Base-by-base conservation (phyloP, 2,329 filamentous ascomycete species). In the Microdochium bolleyi region DNA sequence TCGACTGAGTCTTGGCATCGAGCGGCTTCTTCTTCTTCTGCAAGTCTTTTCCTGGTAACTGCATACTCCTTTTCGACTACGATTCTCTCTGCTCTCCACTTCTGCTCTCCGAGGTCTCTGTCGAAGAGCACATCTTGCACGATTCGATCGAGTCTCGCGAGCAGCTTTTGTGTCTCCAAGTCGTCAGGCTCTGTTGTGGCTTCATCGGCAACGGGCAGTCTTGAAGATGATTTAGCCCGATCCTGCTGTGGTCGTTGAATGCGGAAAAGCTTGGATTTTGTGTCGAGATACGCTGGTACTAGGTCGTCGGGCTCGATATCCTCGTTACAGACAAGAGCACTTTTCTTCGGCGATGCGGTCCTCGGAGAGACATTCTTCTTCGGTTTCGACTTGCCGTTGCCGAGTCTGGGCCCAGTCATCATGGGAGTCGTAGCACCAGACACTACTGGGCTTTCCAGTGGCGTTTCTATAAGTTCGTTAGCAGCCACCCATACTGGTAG, bases 111-210 rank as follows among this genome's bases (percentile, higher is more conserved):
- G 32, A 79, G 67, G 48, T 77, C 74, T 53, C 77, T 79, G 63
- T 92, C 88, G 61, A 92, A 91, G 2, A 92, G 71, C 16, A 90
- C 75, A 63, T 92, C 88, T 24, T 82, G 86, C 62, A 94, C 87
- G 44, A 96, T 89, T 55, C 80, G 81, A 37, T 83, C 78, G 38
- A 96, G 72, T 64, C 92, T 95, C 16, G 84, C 83, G 41, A 86
- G 77, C 2, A 95, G 69, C 60, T 84, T 89, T 10, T 79, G 78
- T 46, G 84, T 73, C 55, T 82, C 78, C 22, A 79, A 66, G 16
- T 69, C 66, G 25, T 73, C 67, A 10, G 62, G 59, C 1, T 69
- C 53, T 4, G 55, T 50, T 24, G 62, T 59, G 2, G 46, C 9
- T 1, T 38, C 53, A 50, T 51, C 52, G 8, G 53, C 22, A 14